phyloP scores from a whole-genome alignment of 2,329 filamentous ascomycete genomes.

The Talaromyces verruculosus region DNA sequence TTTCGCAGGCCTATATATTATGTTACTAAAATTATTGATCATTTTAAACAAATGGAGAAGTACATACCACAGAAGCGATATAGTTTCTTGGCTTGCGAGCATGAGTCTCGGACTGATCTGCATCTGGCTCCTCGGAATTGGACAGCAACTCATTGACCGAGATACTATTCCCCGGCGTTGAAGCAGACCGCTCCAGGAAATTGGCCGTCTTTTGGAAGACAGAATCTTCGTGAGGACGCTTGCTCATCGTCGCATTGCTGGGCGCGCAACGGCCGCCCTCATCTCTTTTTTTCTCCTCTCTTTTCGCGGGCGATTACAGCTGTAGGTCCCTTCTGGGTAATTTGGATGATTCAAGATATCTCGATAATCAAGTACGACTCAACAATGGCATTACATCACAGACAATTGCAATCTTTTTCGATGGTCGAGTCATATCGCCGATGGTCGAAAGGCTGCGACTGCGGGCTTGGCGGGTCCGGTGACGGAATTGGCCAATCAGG shows the following conservation, averaged over 20 bases:
- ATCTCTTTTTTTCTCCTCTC: conserved; percentile 3
- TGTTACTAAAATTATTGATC: background rate
- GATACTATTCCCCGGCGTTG: conserved; percentile 11
- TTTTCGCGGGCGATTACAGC: background rate
- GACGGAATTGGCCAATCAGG: conserved; percentile 7
- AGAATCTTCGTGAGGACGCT: conserved; percentile 22
- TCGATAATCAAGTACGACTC: background rate
- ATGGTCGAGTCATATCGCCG: background rate
- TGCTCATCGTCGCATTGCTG: conserved; percentile 22
- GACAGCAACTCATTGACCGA: conserved; percentile 38
- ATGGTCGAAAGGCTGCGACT: background rate
- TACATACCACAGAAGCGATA: conserved; percentile 36
- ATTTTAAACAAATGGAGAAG: background rate
- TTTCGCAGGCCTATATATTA: conserved; percentile 51
- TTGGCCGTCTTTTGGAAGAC: conserved; percentile 16
- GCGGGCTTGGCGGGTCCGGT: conserved; percentile 7
- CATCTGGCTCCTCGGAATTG: conserved; percentile 32
- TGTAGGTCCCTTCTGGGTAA: background rate
- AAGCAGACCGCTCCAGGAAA: conserved; percentile 5
- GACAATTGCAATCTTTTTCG: conserved; percentile 4
- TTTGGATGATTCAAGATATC: background rate
- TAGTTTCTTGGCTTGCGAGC: conserved; percentile 41
- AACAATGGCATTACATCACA: background rate
- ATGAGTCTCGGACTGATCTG: conserved; percentile 15
- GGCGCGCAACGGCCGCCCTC: conserved; percentile 13